Base-by-base conservation (phyloP, 2,329 filamentous ascomycete species). In the Acarospora socialis region DNA sequence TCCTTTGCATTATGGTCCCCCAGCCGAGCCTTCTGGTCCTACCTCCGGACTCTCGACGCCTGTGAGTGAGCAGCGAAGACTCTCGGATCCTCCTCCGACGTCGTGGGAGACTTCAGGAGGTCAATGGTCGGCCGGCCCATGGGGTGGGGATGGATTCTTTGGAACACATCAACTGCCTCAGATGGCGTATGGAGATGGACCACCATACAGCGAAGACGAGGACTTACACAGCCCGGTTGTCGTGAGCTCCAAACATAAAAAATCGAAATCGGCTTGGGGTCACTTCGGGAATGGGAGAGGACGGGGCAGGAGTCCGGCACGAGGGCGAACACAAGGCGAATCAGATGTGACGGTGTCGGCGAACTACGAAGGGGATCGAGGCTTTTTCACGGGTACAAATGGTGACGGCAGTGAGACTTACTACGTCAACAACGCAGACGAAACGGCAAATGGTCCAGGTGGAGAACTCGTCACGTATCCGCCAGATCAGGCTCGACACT, bases 141-240 rank as follows among this genome's bases (percentile, higher is more conserved):
- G 25, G 33, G 55, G 50, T 15, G 37, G 39, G 14, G 37, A 38
- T 25, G 35, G 34, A 5, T 40, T 37, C 21, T 30, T 37, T 21
- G 68, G 65, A 42, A 76, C 68, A 33, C 72, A 81, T 43, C 79
- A 86, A 47, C 65, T 92, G 10, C 77, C 82, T 7, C 79, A 81
- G 13, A 84, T 90, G 50, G 73, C 82, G 29, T 87, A 90, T 46
- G 81, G 73, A 3, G 83, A 90, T 50, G 86, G 86, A 0, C 86
- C 86, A 14, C 87, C 86, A 2, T 95, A 84, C 61, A 92, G 83
- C 54, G 86, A 94, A 57, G 86, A 95, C 48, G 84, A 95, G 46
- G 90, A 95, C 54, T 66, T 94, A 25, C 82, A 90, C 49, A 92
- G 84, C 50, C 86, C 86, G 0, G 69, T 77, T 10, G 81, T 93